Base-by-base conservation (phyloP, 2,329 filamentous ascomycete genomes). In the Cadophora sp. region DNA sequence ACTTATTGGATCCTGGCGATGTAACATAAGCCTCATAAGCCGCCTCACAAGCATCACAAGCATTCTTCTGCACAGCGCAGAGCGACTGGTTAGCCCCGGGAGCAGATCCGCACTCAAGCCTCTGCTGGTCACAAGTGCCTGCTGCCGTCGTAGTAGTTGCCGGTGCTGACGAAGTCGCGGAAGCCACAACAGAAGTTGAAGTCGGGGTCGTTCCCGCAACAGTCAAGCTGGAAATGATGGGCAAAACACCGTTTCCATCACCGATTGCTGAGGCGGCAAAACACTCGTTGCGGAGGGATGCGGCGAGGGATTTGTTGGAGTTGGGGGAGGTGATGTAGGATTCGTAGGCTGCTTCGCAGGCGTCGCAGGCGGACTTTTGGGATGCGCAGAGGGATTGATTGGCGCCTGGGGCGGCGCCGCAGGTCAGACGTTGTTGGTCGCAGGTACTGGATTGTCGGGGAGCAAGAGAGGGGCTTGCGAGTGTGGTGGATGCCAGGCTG, bases 1-100 rank as follows among this genome's bases (percentile, higher is more conserved):
- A 62, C n/a, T 62, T 62, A 16, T 62, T 62, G 16, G 59, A 62
- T 31, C 40, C 59, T 48, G 59, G 59, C 4, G 59, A 62, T n/a
- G 59, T 62, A 16, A 62, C 59, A 19, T 62, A 62, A 11, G 37
- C 19, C 14, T 62, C 59, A 27, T 62, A 62, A 27, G 59, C 59
- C 1, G 37, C 24, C 26, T 62, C 59, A 50, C 59, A 62, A 8
- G 59, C 40, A 48, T 62, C 59, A 22, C 59, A 62, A 4, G 24
- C 14, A 3, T 62, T 11, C n/a, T 62, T 62, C 14, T 48, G 59
- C 0, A 62, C 59, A 0, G 59, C 59, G 12, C 59, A 62, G 40
- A 62, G 59, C 1, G 59, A 62, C n/a, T 62, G 59, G 26, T 62
- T 62, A 12, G 59, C 59, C n/a, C 59, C 59, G 19, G 37, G 59